Conservation (phyloP, 495 filamentous ascomycete genomes). For the Cercophora scortea region DNA sequence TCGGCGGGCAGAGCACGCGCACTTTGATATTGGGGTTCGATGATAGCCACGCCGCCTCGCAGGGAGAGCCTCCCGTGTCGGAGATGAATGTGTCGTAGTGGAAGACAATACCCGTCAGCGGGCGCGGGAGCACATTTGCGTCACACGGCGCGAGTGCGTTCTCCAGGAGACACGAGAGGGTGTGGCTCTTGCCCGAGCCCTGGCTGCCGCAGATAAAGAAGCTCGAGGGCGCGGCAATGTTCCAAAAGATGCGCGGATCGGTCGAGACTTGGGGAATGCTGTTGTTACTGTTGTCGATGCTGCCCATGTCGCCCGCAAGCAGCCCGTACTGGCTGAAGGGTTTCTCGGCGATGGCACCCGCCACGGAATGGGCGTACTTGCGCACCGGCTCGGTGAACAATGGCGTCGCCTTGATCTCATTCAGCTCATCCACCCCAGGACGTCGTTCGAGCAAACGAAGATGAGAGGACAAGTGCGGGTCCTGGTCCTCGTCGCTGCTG, state of each 20-base stretch:
- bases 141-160: conserved; percentile 43
- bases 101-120: conserved; percentile 59
- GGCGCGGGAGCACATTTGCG: conserved; percentile 32
- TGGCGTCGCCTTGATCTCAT: conserved; percentile 27
- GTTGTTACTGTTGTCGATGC: background rate
- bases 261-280: too few species aligned
- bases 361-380: conserved; percentile 13
- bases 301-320: conserved; percentile 23
- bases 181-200: conserved; percentile 71
- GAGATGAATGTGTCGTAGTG: conserved; percentile 59
- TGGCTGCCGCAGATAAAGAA: conserved; percentile 73
- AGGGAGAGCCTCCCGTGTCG: conserved; percentile 45
- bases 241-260: conserved; percentile 46
- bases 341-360: background rate
- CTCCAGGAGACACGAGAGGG: conserved; percentile 62
- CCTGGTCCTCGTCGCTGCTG: conserved; percentile 5
- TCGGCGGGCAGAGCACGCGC: conserved; percentile 56
- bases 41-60: conserved; percentile 62
- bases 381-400: conserved; percentile 32
- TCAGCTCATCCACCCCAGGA: conserved; percentile 17
- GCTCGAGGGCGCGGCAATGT: conserved; percentile 58
- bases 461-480: conserved; percentile 1
- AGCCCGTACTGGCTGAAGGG: conserved; percentile 35
- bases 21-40: conserved; percentile 47
- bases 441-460: conserved; percentile 11